Base-by-base conservation (phyloP, 2,329 filamentous ascomycete species). In the Aspergillus awamori region DNA sequence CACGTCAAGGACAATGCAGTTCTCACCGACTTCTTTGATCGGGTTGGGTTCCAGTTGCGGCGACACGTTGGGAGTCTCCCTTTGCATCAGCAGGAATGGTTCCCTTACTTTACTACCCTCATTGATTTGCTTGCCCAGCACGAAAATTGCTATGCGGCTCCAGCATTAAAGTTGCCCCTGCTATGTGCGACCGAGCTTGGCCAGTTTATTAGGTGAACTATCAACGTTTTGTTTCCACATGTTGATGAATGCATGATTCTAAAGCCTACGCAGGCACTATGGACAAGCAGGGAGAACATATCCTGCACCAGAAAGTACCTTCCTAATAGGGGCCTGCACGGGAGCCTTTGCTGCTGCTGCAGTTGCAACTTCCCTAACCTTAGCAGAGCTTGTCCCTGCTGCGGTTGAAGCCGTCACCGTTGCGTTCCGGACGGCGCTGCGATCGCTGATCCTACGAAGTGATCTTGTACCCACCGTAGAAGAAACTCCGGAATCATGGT, bases 1-100 rank as follows among this genome's bases (percentile, higher is more conserved):
- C 51, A 59, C 20, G 10, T 62, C 41, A 62, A 62, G 28, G 57
- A 59, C 39, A 39, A 60, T 20, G 56, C 57, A 1, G 26, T 56
- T 8, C 11, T 62, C 5, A 39, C 41, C 7, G 57, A 55, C 15
- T 62, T 60, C 15, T 57, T 62, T 11, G 57, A 62, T 28, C 39
- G 38, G 15, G 52, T 57, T 47, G 58, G 39, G 3, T 53, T 20
- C 8, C 47, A 39, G 15, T 45, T 62, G 47, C 53, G 60, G 38
- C 36, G 48, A 13, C 28, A 59, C n/a, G 51, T 62, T 2, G 57
- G 57, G 7, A 47, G 10, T 15, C 47, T 62, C 15, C 53, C 53
- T 1, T 39, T 43, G n/a, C 41, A 30, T 8, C 57, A 57, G 53
- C 60, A 59, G 20, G 47, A 57, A 22, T 56, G 33, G 53, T 62